Conservation (phyloP, 306 rosid genomes). For the Delonix regia region DNA sequence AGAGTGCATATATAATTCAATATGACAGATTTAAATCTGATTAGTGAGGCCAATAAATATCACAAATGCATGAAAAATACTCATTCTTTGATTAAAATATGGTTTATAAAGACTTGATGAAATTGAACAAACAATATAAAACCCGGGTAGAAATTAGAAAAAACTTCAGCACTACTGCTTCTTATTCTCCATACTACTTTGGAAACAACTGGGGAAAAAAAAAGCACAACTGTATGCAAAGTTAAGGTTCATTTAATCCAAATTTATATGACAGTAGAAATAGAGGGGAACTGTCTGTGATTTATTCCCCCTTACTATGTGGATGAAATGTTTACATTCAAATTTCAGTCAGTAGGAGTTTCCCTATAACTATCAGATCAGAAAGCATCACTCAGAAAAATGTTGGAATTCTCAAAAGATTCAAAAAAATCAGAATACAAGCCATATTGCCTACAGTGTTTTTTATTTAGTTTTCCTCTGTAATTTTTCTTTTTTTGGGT, state of each 20-base stretch:
- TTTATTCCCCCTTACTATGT: conserved; percentile 1
- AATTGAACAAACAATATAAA: neutral
- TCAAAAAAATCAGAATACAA: neutral
- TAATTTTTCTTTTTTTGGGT: neutral
- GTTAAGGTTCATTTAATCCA: neutral
- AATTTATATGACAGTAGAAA: neutral
- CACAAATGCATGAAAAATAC: conserved; percentile 1
- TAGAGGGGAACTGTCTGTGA: neutral
- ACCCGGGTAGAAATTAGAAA: neutral
- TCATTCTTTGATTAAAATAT: conserved; percentile 1
- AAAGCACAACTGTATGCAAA: neutral
- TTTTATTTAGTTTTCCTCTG: neutral
- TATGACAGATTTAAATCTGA: conserved; percentile 1
- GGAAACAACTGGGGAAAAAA: neutral
- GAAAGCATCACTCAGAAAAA: neutral
- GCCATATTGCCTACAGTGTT: neutral
- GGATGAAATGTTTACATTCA: neutral
- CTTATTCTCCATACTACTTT: neutral
- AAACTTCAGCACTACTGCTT: neutral
- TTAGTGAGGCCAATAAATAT: conserved; percentile 3
- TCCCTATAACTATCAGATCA: neutral
- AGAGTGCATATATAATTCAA: neutral
- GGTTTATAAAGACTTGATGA: conserved; percentile 2
- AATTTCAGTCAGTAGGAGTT: neutral
- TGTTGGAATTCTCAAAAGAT: neutral